These are phyloP conservation scores for Phaeosphaeria sp. DNA, from an alignment of 2,329 filamentous ascomycete genomes.

Conservation along the genomic window DNA sequence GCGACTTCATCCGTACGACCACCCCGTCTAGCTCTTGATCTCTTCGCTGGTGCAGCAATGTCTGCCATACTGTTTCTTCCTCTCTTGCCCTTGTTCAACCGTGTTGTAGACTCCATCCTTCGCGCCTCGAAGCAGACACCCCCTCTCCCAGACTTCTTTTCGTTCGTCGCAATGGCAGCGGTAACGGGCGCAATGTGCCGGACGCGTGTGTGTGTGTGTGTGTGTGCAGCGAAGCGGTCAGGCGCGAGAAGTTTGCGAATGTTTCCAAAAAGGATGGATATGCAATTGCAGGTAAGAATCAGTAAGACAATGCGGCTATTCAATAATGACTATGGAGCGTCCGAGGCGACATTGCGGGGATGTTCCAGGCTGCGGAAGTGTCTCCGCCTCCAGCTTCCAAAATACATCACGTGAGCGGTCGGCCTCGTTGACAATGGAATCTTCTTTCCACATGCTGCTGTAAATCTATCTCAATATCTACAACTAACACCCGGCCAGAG, in stretches of 20 bases:
- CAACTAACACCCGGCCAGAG: constrained; percentile 9
- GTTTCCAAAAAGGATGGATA: neutral
- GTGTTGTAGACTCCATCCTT: neutral
- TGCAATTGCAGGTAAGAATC: neutral
- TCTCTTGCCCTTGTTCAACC: neutral
- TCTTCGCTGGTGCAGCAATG: neutral
- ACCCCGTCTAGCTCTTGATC: neutral
- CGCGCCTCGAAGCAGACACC: neutral
- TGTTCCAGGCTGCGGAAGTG: neutral
- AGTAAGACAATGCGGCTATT: neutral
- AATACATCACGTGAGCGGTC: neutral
- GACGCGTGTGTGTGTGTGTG: neutral
- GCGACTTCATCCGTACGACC: neutral
- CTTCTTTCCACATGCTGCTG: too few species aligned
- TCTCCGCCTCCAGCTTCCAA: neutral
- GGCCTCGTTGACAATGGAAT: neutral
- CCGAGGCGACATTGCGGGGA: neutral
- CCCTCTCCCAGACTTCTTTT: neutral
- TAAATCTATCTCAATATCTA: constrained; percentile 26
- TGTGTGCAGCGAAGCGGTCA: neutral
- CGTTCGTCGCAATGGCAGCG: neutral
- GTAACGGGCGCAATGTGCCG: neutral
- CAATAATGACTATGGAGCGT: neutral
- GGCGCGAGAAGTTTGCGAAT: neutral
- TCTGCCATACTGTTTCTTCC: neutral